Base-by-base conservation (phyloP, 352 stramenopile species). In the Pythium dissimile region DNA sequence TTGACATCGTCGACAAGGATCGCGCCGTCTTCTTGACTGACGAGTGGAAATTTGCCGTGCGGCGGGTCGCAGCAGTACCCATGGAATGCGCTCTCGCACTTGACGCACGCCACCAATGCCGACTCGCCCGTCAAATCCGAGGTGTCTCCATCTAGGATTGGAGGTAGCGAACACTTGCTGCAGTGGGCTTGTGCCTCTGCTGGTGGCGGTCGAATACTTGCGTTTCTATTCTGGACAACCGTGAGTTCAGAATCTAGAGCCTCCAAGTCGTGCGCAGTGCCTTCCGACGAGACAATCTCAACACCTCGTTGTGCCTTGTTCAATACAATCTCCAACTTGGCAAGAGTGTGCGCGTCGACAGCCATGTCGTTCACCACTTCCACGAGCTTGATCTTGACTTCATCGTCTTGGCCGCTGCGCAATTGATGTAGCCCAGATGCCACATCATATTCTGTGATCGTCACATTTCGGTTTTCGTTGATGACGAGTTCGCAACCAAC, bases 61-160 rank as follows among this genome's bases (percentile, higher is more conserved):
- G 86, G 86, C 4, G 84, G 84, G 54, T 93, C 82, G 41, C 82
- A 91, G 45, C 86, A 95, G n/a, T 75, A 82, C 1, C 56, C 39
- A 60, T 95, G 86, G 26, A 83, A 94, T 1, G 58, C 50, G 11
- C 62, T 54, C 5, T 68, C 24, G 46, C 86, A 95, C 24, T 78
- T 75, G 9, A 64, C 51, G 30, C 86, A 95, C 24, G 57, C 46
- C 15, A 92, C 64, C 23, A 94, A 59, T 12, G 49, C 39, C 18
- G 34, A 27, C 2, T 27, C 32, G 24, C 12, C 30, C 7, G 23
- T n/a, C 9, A 37, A 15, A 21, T 15, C n/a, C 5, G 9, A 10
- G 0, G 23, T 20, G 16, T 69, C 62, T 7, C 54, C 62, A 34
- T 69, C 62, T 1, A 69, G 13, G 27, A 62, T 26, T 13, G 62